Evolutionary conservation across 2,329 filamentous ascomycete species (phyloP).

Genomic region (Colletotrichum magnum): DNA sequence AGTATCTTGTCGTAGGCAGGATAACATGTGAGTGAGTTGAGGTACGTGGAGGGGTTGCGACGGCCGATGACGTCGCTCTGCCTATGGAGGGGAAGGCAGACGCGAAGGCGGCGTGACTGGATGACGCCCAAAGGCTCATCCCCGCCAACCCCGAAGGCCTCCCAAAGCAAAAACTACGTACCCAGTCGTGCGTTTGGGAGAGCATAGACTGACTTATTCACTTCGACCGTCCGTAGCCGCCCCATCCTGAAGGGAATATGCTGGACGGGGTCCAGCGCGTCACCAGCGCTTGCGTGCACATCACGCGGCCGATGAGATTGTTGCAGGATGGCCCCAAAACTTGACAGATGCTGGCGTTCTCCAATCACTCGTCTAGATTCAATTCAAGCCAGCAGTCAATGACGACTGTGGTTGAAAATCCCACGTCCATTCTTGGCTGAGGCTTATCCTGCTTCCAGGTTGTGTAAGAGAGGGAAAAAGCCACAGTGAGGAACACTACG

Average conservation of each 20-base stretch:
- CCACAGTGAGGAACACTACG: no score
- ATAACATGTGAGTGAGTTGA: slow-evolving; percentile 37
- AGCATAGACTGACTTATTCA: slow-evolving; percentile 22
- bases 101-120: slow-evolving; percentile 14
- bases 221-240: slow-evolving; percentile 16
- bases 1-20: slow-evolving; percentile 24
- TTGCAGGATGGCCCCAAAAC: slow-evolving; percentile 21
- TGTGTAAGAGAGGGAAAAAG: background rate
- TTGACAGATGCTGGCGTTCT: slow-evolving; percentile 21
- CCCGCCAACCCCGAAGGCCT: slow-evolving; percentile 36
- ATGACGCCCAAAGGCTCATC: slow-evolving; percentile 19
- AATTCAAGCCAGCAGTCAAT: slow-evolving; percentile 12
- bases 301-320: slow-evolving; percentile 25
- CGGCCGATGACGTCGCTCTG: slow-evolving; percentile 39
- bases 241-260: slow-evolving; percentile 21
- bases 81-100: slow-evolving; percentile 13
- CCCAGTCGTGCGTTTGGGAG: background rate
- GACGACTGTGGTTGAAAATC: slow-evolving; percentile 19
- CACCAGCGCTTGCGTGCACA: slow-evolving; percentile 32
- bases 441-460: background rate
- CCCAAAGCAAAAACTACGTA: slow-evolving; percentile 19
- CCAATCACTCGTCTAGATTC: slow-evolving; percentile 12
- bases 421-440: slow-evolving; percentile 13
- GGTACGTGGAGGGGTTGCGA: slow-evolving; percentile 28
- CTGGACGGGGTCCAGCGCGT: slow-evolving; percentile 30